Percentiles rank a stretch among this genome's conserved stretches.
These are phyloP conservation scores for Onygenales sp. DNA, from an alignment of 2,329 filamentous ascomycete species.

Conservation along the genomic window DNA sequence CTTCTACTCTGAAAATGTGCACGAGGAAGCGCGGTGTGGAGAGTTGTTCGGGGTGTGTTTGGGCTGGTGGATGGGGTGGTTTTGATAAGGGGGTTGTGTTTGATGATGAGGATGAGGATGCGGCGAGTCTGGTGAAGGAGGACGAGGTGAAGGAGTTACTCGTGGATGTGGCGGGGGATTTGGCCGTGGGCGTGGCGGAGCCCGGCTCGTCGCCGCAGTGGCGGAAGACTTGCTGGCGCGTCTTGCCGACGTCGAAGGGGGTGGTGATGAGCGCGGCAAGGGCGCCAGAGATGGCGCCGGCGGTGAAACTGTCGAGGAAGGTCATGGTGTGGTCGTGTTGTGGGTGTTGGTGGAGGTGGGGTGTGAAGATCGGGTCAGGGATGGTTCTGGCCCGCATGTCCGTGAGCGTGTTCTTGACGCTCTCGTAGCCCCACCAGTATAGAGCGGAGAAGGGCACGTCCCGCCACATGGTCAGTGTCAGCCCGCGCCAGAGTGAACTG, in stretches of 20 bases:
- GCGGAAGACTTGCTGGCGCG: conserved; percentile 74
- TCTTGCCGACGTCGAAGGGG: conserved; percentile 97
- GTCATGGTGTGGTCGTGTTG: conserved; percentile 67
- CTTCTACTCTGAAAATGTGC: conserved; percentile 85
- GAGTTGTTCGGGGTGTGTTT: conserved; percentile 55
- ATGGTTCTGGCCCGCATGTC: conserved; percentile 50
- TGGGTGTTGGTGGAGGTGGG: conserved; percentile 40
- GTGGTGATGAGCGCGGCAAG: conserved; percentile 83
- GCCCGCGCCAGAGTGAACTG: conserved; percentile 75
- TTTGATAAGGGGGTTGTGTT: background rate
- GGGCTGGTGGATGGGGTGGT: conserved; percentile 1
- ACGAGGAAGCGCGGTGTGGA: conserved; percentile 75
- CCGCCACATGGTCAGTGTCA: conserved; percentile 87
- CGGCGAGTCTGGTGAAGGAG: conserved; percentile 5
- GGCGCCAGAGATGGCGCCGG: conserved; percentile 73
- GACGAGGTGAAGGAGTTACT: conserved; percentile 7
- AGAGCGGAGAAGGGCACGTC: conserved; percentile 95
- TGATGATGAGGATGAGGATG: background rate
- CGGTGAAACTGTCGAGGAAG: conserved; percentile 79
- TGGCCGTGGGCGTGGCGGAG: conserved; percentile 11
- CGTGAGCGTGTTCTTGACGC: conserved; percentile 60
- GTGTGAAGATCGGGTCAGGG: conserved; percentile 19
- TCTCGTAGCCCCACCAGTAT: conserved; percentile 98
- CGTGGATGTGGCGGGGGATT: conserved; percentile 4
- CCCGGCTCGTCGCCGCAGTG: conserved; percentile 40